These are phyloP conservation scores for Saitoella complicata DNA, from an alignment of 805 yeast species.

Conservation along the genomic window DNA sequence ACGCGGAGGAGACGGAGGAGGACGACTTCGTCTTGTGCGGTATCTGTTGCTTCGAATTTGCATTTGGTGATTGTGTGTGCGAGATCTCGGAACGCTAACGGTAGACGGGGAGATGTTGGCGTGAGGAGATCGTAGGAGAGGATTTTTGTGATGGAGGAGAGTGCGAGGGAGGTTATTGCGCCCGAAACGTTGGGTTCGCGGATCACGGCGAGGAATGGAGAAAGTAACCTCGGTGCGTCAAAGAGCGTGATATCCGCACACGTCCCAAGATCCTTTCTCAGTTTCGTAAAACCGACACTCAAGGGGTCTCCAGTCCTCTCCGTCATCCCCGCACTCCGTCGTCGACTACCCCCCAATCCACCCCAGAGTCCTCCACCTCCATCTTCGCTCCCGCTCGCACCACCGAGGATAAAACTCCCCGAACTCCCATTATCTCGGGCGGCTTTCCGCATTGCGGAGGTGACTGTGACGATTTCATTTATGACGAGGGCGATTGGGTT, in stretches of 20 bases:
- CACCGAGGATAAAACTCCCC: conserved; percentile 69
- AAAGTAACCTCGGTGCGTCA: conserved; percentile 58
- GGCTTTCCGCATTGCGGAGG: conserved; percentile 79
- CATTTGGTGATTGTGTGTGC: conserved; percentile 76
- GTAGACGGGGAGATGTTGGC: conserved; percentile 35
- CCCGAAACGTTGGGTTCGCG: conserved; percentile 79
- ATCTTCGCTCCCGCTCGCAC: conserved; percentile 4
- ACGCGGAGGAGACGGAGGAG: conserved; percentile 65
- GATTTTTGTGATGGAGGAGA: conserved; percentile 59
- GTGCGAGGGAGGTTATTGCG: conserved; percentile 63
- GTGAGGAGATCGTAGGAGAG: conserved; percentile 54
- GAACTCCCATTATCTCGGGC: conserved; percentile 62
- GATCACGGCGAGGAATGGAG: conserved; percentile 73
- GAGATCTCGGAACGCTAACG: conserved; percentile 44
- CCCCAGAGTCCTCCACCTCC: not conserved
- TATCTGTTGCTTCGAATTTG: conserved; percentile 89
- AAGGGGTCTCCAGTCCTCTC: conserved; percentile 34
- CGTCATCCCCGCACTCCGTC: not conserved
- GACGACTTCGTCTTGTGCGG: conserved; percentile 80
- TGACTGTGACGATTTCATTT: conserved; percentile 72
- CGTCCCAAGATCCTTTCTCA: conserved; percentile 53
- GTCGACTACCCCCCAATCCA: not conserved
- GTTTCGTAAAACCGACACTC: conserved; percentile 60
- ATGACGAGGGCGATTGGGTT: conserved; percentile 72
- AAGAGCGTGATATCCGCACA: conserved; percentile 34